Evolutionary conservation across 208 protist species (phyloP).

Genomic region (Leishmania lainsoni): DNA sequence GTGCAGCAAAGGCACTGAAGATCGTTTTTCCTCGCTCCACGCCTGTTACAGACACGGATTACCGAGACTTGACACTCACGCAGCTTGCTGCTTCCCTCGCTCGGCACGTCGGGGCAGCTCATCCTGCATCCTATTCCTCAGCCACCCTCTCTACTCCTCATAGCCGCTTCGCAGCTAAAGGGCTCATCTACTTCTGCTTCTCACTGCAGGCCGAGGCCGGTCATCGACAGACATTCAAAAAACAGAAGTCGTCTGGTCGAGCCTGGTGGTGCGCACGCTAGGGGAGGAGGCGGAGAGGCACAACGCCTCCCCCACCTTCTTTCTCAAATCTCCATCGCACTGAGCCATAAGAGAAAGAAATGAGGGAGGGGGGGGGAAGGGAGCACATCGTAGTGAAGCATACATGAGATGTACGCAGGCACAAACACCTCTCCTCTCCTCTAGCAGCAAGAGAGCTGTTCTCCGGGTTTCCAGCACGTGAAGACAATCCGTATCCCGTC

Average conservation of each 20-base stretch:
- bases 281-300: background rate
- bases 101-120: background rate
- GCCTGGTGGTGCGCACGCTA: background rate
- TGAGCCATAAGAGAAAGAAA: background rate
- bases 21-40: too few relatives aligned
- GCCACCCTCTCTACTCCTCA: background rate
- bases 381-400: background rate
- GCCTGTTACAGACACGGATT: too few relatives aligned
- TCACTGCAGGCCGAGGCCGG: conserved; percentile 11
- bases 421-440: background rate
- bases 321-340: background rate
- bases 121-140: background rate
- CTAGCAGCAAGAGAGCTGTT: background rate
- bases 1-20: too few relatives aligned
- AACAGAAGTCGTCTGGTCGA: conserved; percentile 7
- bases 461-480: background rate
- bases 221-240: conserved; percentile 35
- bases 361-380: too few relatives aligned
- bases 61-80: background rate
- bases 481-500: background rate
- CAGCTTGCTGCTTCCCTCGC: background rate
- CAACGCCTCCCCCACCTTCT: background rate
- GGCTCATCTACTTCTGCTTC: conserved; percentile 27
- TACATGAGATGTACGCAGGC: background rate
- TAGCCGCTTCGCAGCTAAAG: conserved; percentile 32